Conservation (phyloP, 2,329 filamentous ascomycete genomes). For the Chrysosporium keratinophilum region DNA sequence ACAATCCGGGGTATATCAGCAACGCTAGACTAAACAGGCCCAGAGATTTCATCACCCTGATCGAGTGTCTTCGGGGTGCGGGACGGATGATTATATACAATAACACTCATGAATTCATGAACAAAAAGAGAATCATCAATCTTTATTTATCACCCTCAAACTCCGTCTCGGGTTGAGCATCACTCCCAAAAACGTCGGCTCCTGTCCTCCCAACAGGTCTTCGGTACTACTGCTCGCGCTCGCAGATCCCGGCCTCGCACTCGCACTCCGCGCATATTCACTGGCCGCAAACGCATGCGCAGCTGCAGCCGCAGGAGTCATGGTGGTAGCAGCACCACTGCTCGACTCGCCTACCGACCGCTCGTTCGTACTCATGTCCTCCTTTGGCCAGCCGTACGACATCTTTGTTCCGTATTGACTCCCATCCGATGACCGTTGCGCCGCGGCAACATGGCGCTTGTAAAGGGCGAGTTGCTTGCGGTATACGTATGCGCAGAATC, state of each 20-base stretch:
- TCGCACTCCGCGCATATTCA: slow-evolving; percentile 24
- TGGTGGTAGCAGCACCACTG: background rate
- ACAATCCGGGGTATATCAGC: no score
- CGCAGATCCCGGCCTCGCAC: slow-evolving; percentile 26
- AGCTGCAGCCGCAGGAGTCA: slow-evolving; percentile 9
- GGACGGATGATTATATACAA: no score
- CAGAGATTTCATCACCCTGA: no score
- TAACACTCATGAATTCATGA: background rate
- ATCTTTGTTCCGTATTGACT: slow-evolving; percentile 26
- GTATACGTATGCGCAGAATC: slow-evolving; percentile 69
- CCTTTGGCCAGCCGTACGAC: slow-evolving; percentile 9
- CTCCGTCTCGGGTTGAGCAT: slow-evolving; percentile 58
- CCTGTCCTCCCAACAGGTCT: slow-evolving; percentile 51
- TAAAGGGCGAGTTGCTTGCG: slow-evolving; percentile 60
- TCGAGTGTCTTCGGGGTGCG: no score
- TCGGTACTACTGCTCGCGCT: slow-evolving; percentile 43
- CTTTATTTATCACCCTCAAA: slow-evolving; percentile 56
- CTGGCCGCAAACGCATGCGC: slow-evolving; percentile 10
- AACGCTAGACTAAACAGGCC: no score
- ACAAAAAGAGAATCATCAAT: slow-evolving; percentile 25
- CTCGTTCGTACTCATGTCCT: slow-evolving; percentile 17
- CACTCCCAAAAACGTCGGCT: slow-evolving; percentile 62
- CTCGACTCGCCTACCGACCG: slow-evolving; percentile 2
- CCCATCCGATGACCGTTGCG: slow-evolving; percentile 46
- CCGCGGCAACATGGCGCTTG: slow-evolving; percentile 57